Conservation (phyloP, 805 yeast species). For the Kodamaea nitidulidarum region DNA sequence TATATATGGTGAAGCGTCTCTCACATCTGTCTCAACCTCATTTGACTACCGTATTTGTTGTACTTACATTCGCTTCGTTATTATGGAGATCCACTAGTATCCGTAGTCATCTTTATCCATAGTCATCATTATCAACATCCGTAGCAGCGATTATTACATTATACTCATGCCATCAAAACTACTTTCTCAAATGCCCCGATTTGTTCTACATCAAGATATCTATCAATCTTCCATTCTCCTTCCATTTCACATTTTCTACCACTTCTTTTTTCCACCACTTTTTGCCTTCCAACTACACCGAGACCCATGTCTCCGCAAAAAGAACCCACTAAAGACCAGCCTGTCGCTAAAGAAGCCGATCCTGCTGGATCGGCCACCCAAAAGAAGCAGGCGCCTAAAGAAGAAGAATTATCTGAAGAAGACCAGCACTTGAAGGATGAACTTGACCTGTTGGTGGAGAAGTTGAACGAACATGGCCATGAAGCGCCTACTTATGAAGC, state of each 20-base stretch:
- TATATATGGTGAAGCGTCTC: too few species aligned
- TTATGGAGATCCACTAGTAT: too few species aligned
- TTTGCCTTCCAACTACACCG: slow-evolving; percentile 1
- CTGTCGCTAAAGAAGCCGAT: slow-evolving; percentile 2
- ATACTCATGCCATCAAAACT: too few species aligned
- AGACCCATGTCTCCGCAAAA: slow-evolving; percentile 7
- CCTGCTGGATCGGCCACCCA: slow-evolving; percentile 5
- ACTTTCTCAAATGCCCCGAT: too few species aligned
- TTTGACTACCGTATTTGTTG: too few species aligned
- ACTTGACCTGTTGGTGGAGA: slow-evolving; percentile 81
- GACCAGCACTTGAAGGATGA: slow-evolving; percentile 85
- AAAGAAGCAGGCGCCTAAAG: slow-evolving; percentile 32
- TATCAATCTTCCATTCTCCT: too few species aligned
- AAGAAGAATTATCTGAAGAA: slow-evolving; percentile 90
- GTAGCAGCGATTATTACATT: too few species aligned
- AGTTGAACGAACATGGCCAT: slow-evolving; percentile 54
- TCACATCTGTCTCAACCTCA: too few species aligned
- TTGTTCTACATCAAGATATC: too few species aligned
- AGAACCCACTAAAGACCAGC: slow-evolving; percentile 7
- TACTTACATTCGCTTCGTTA: too few species aligned
- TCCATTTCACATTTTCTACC: not conserved
- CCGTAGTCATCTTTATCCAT: too few species aligned
- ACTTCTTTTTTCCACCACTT: not conserved
- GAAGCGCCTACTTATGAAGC: slow-evolving; percentile 46
- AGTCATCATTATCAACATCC: too few species aligned